A percentile compares a stretch with the other conserved stretches of the same genome.
Conservation (phyloP, 2,329 filamentous ascomycete genomes). For the Xylariaceae sp. region DNA sequence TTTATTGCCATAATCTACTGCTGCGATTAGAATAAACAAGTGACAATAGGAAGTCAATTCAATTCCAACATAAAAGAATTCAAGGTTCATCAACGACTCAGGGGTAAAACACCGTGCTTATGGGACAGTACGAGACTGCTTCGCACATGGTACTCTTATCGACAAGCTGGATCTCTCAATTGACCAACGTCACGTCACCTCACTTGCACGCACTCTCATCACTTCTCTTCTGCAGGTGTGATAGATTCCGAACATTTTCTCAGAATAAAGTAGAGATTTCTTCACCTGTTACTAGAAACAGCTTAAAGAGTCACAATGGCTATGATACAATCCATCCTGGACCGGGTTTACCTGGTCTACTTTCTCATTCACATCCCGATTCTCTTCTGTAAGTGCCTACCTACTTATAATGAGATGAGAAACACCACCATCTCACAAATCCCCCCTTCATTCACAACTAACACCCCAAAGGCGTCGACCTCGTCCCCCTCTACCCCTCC, state of each 20-base stretch:
- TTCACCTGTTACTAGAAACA: too few species aligned
- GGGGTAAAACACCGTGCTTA: not conserved
- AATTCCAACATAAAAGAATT: too few species aligned
- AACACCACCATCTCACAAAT: not conserved
- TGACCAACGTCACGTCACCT: not conserved
- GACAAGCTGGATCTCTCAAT: not conserved
- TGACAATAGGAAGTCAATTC: not conserved
- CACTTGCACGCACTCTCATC: not conserved
- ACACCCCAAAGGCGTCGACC: constrained; percentile 44
- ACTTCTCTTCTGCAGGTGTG: not conserved
- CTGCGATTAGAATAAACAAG: not conserved
- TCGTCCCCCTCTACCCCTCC: constrained; percentile 48
- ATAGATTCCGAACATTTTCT: not conserved
- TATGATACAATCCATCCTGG: constrained; percentile 23
- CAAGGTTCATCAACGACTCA: not conserved
- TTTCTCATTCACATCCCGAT: constrained; percentile 33
- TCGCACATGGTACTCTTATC: constrained; percentile 4
- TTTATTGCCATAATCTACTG: not conserved
- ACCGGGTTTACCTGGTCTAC: constrained; percentile 32
- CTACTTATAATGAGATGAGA: constrained; percentile 9
- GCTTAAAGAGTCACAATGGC: constrained; percentile 13
- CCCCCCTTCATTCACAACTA: not conserved
- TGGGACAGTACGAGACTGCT: not conserved
- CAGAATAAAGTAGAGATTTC: not conserved
- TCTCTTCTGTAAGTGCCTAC: constrained; percentile 29